Evolutionary conservation across 1,284 basidiomycete genomes (phyloP), one percentile per base, ranked within the genome.

Genomic region (Somion occarium): DNA sequence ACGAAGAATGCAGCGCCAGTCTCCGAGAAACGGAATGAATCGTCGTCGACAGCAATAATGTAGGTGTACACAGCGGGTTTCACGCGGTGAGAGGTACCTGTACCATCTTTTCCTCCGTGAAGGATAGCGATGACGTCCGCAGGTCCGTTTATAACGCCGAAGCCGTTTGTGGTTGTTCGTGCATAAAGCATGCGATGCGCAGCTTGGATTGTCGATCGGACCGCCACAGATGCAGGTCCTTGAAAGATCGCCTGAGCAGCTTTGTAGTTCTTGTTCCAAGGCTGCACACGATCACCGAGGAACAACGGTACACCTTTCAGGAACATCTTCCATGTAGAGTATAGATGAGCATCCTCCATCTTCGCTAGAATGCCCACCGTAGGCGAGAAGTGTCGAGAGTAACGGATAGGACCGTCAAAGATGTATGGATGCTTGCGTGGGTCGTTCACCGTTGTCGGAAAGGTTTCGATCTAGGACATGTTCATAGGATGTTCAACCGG

Each of bases 41-140:
- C 79, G 68, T 89, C 86, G 45, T 83, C 79, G 11, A 74, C 69
- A 11, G 80, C 76, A 63, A 89, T 82, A 62, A 89, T 74, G 67
- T 90, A 89, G 24, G 87, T 88, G 68, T 89, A 89, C 22, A 88
- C 80, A 0, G 85, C 83, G 42, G 86, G 86, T 64, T 88, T 88
- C 66, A 89, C 75, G 55, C 84, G 78, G 52, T 80, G 71, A 20
- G 66, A 66, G 51, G 69, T n/a, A n/a, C 54, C 44, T 38, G 54
- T 57, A 34, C 52, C 63, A n/a, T 39, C 57, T 38, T 49, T 55
- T 23, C 72, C 76, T 11, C 75, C 75, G 15, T 73, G 75, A 48
- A 89, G 69, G 18, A 88, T 67, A 25, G 65, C 56, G 37, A 75
- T 61, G 41, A 85, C 65, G 51, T 82, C 80, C 22, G 70, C 66